Percentiles rank a stretch among this genome's conserved stretches.
Evolutionary conservation across 257 asterid species (phyloP).

Genomic region (Echium plantagineum): DNA sequence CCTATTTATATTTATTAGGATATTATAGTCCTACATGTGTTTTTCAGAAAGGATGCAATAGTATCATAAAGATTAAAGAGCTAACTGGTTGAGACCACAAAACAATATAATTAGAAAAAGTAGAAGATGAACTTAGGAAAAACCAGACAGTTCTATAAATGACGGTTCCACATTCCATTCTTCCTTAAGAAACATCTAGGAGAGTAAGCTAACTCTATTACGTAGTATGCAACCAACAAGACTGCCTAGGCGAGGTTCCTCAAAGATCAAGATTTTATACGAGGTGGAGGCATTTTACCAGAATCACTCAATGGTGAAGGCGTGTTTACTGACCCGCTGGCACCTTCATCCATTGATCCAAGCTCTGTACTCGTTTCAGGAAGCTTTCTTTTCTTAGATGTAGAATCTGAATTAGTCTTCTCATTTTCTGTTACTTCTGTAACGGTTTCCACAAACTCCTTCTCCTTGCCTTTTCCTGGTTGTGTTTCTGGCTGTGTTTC

Average conservation of each 20-base stretch:
- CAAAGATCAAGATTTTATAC: conserved; percentile 13
- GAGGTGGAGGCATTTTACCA: conserved; percentile 16
- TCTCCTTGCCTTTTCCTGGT: conserved; percentile 45
- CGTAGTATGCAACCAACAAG: neutral
- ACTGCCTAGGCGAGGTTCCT: neutral
- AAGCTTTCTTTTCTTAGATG: conserved; percentile 61
- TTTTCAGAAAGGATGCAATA: too few relatives aligned
- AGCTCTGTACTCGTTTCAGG: conserved; percentile 33
- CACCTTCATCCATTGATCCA: conserved; percentile 26
- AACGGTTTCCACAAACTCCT: conserved; percentile 6
- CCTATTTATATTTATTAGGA: too few relatives aligned
- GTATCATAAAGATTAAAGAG: too few relatives aligned
- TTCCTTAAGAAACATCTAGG: neutral
- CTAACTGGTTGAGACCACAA: too few relatives aligned
- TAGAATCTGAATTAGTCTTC: conserved; percentile 28
- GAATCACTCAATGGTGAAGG: conserved; percentile 15
- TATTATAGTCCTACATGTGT: too few relatives aligned
- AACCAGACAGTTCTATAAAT: neutral
- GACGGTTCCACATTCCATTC: neutral
- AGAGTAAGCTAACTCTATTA: neutral
- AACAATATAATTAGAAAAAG: neutral
- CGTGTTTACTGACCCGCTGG: conserved; percentile 14
- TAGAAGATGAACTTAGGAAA: neutral
- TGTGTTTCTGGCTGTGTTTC: conserved; percentile 19
- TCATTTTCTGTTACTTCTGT: conserved; percentile 12